phyloP scores from a whole-genome alignment of 768 basidiomycete species.

The Mycena rosella region DNA sequence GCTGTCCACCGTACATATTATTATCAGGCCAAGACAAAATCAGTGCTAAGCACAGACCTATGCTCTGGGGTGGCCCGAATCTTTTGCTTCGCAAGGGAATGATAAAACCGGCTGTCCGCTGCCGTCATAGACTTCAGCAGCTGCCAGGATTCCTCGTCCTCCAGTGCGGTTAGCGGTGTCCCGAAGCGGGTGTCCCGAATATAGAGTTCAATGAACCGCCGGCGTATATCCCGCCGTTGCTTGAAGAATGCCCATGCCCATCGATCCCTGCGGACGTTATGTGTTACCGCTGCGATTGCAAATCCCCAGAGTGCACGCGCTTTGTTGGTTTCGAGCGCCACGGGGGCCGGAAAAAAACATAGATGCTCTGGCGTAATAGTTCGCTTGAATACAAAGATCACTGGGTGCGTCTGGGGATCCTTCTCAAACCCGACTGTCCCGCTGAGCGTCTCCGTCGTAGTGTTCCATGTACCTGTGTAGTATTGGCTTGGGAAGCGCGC shows the following conservation, averaged over 20 bases:
- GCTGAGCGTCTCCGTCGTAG: slow-evolving; percentile 16
- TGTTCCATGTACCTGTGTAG: slow-evolving; percentile 21
- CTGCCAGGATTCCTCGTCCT: slow-evolving; percentile 35
- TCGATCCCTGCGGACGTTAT: slow-evolving; percentile 37
- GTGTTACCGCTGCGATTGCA: slow-evolving; percentile 41
- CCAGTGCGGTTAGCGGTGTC: slow-evolving; percentile 27
- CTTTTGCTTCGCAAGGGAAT: slow-evolving; percentile 32
- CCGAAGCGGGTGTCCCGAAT: slow-evolving; percentile 39
- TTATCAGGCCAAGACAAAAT: too few relatives aligned
- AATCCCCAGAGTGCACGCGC: slow-evolving; percentile 47
- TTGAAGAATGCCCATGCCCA: slow-evolving; percentile 49
- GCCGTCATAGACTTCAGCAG: slow-evolving; percentile 35
- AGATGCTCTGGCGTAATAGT: slow-evolving; percentile 38
- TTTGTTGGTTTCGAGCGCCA: slow-evolving; percentile 37
- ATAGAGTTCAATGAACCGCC: slow-evolving; percentile 41
- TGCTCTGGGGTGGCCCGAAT: slow-evolving; percentile 37
- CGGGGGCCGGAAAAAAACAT: slow-evolving; percentile 41
- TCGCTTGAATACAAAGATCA: slow-evolving; percentile 43
- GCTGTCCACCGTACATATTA: too few relatives aligned
- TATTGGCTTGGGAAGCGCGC: slow-evolving; percentile 10
- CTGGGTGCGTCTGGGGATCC: not conserved
- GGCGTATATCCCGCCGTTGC: slow-evolving; percentile 43
- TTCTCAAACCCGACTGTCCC: slow-evolving; percentile 13
- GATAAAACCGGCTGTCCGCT: slow-evolving; percentile 43
- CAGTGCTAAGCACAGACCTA: too few relatives aligned